Evolutionary conservation across 495 filamentous ascomycete genomes (phyloP).

Genomic region (Penicillium turbatum): DNA sequence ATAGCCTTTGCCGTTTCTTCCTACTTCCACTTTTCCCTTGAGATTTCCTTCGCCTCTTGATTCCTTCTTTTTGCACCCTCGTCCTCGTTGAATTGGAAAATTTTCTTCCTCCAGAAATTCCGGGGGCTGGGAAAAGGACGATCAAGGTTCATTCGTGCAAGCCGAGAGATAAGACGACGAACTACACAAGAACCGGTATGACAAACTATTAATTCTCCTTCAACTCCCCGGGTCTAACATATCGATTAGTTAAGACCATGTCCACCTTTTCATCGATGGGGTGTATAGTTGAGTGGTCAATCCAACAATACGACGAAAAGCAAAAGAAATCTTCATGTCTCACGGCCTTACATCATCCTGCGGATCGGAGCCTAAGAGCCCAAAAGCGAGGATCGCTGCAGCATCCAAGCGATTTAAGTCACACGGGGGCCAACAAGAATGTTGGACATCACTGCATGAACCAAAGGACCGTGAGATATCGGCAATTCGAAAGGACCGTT

Average conservation of each 20-base stretch:
- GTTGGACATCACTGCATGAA: conserved; percentile 43
- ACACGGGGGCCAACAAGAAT: conserved; percentile 18
- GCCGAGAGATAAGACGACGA: conserved; percentile 8
- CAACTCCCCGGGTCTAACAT: background rate
- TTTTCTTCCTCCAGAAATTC: conserved; percentile 15
- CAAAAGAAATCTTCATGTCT: conserved; percentile 9
- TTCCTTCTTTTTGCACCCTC: conserved; percentile 4
- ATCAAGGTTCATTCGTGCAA: conserved; percentile 19
- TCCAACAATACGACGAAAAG: background rate
- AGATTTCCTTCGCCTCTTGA: conserved; percentile 3
- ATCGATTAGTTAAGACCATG: background rate
- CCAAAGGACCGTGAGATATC: conserved; percentile 20
- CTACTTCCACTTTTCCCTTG: conserved; percentile 4
- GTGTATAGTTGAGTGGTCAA: background rate
- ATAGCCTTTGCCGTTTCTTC: conserved; percentile 12
- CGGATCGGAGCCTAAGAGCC: conserved; percentile 14
- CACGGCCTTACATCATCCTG: conserved; percentile 24
- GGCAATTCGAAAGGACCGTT: conserved; percentile 5
- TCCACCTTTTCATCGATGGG: background rate
- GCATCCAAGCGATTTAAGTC: conserved; percentile 11
- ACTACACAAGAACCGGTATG: conserved; percentile 22
- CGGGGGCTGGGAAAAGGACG: conserved; percentile 38
- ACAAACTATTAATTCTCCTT: conserved; percentile 9
- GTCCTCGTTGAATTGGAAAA: background rate
- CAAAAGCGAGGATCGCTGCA: conserved; percentile 17